Evolutionary conservation across 352 stramenopile species (phyloP).

Genomic region (Globisporangium nagaii): DNA sequence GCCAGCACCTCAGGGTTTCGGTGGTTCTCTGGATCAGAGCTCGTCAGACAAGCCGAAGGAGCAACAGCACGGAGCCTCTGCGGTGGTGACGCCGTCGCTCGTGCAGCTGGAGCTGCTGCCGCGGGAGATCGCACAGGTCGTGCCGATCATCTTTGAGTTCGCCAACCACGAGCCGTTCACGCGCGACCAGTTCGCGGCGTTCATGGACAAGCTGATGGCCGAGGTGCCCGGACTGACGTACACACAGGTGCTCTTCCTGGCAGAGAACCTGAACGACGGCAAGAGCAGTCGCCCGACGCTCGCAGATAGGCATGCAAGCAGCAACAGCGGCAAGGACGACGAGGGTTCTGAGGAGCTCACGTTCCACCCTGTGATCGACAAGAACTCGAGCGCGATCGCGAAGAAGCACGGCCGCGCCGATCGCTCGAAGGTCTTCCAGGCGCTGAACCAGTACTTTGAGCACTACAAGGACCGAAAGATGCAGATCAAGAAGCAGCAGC

Average conservation of each 20-base stretch:
- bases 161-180: slow-evolving; percentile 42
- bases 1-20: background rate
- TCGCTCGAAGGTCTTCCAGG: slow-evolving; percentile 57
- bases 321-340: slow-evolving; percentile 19
- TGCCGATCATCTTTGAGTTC: slow-evolving; percentile 63
- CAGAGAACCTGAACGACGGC: slow-evolving; percentile 40
- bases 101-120: slow-evolving; percentile 44
- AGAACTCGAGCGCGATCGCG: slow-evolving; percentile 55
- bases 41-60: background rate
- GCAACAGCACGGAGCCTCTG: background rate
- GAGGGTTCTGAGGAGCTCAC: slow-evolving; percentile 56
- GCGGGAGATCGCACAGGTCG: slow-evolving; percentile 43
- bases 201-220: slow-evolving; percentile 61
- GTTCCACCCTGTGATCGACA: slow-evolving; percentile 65
- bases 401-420: slow-evolving; percentile 55
- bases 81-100: slow-evolving; percentile 21
- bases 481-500: slow-evolving; percentile 41
- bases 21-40: background rate
- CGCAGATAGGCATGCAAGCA: slow-evolving; percentile 5
- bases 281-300: slow-evolving; percentile 22
- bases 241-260: slow-evolving; percentile 68
- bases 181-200: slow-evolving; percentile 27
- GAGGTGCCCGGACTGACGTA: slow-evolving; percentile 62
- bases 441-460: slow-evolving; percentile 68
- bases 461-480: slow-evolving; percentile 61